Evolutionary conservation across 2,329 filamentous ascomycete species (phyloP).

Genomic region (Chaetoscypha palmicola): DNA sequence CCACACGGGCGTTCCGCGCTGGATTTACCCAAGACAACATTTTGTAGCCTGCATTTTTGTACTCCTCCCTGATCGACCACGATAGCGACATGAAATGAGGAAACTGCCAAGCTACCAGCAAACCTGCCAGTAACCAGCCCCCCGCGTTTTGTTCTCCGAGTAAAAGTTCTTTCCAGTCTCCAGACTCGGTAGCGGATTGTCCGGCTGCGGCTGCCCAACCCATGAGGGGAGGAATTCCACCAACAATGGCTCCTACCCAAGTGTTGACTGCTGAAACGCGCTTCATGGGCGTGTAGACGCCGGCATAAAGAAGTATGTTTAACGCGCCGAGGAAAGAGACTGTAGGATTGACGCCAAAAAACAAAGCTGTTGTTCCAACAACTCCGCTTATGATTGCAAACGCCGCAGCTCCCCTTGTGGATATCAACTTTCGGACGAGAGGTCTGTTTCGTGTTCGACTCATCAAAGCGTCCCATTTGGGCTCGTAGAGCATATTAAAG

Average conservation of each 20-base stretch:
- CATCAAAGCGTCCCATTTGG: conserved; percentile 85
- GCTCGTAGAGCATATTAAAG: conserved; percentile 96
- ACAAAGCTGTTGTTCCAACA: conserved; percentile 65
- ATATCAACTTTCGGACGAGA: conserved; percentile 74
- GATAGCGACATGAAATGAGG: conserved; percentile 95
- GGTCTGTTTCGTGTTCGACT: conserved; percentile 85
- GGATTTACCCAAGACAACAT: conserved; percentile 87
- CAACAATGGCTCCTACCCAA: conserved; percentile 89
- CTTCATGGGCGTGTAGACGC: conserved; percentile 88
- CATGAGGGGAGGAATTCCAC: conserved; percentile 93
- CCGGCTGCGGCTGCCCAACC: conserved; percentile 94
- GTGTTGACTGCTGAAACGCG: conserved; percentile 82
- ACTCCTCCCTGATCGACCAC: conserved; percentile 84
- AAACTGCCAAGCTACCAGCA: conserved; percentile 96
- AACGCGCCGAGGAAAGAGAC: conserved; percentile 75
- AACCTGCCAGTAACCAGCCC: conserved; percentile 78
- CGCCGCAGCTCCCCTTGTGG: conserved; percentile 59
- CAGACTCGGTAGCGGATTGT: conserved; percentile 70
- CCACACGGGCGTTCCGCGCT: conserved; percentile 76
- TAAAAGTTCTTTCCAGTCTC: conserved; percentile 71
- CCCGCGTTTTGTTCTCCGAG: conserved; percentile 64
- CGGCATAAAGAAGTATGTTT: conserved; percentile 87
- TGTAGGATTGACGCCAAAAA: conserved; percentile 89
- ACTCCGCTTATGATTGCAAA: conserved; percentile 73
- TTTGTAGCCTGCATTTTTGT: conserved; percentile 60